Conservation (phyloP, 73 alveolate species). For the Breviolum minutum region DNA sequence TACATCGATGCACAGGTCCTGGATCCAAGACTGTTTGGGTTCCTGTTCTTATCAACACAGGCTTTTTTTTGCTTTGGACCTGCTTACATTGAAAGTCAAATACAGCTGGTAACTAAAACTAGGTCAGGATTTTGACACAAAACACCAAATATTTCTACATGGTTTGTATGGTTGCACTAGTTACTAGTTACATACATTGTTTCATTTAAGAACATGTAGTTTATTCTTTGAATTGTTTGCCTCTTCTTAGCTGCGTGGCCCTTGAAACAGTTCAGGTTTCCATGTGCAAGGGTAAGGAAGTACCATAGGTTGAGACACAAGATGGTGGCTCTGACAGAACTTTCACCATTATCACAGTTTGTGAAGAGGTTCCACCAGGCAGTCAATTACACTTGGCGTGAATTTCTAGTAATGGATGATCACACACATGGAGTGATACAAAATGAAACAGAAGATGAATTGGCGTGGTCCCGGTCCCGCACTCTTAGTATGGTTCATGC, state of each 20-base stretch:
- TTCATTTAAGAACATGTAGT: background rate
- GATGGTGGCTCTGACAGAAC: background rate
- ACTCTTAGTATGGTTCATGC: background rate
- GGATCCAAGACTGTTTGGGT: constrained; percentile 26
- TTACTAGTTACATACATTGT: background rate
- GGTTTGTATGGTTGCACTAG: background rate
- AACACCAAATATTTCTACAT: background rate
- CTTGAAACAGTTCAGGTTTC: background rate
- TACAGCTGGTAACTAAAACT: background rate
- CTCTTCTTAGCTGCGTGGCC: background rate
- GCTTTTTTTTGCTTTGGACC: background rate
- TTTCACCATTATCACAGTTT: background rate
- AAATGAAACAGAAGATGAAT: background rate
- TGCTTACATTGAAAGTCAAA: background rate
- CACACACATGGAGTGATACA: background rate
- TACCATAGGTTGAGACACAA: background rate
- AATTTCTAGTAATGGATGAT: background rate
- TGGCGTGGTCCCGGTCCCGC: background rate
- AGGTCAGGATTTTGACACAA: background rate
- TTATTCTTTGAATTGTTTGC: background rate
- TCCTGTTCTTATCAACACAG: background rate
- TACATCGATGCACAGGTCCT: background rate
- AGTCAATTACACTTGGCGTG: background rate
- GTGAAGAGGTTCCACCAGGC: background rate
- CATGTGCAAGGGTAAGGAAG: constrained; percentile 4